Percentiles rank a stretch among this genome's conserved stretches.
Conservation (phyloP, 2,329 filamentous ascomycete genomes). For the Thelonectria blattea region DNA sequence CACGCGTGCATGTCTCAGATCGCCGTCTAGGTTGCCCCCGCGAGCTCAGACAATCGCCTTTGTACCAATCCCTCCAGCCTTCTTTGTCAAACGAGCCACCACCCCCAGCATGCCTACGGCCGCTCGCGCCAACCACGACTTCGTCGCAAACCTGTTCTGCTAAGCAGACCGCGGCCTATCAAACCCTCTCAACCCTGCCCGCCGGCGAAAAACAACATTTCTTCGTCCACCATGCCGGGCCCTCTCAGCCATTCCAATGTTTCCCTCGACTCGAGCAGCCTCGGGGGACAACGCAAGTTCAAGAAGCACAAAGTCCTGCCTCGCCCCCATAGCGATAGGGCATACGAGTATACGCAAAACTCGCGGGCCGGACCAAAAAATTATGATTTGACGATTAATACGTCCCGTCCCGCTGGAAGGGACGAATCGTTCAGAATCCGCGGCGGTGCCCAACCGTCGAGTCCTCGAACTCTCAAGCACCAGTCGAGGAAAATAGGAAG, state of each 20-base stretch:
- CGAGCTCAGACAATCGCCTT: slow-evolving; percentile 21
- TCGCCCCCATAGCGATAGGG: slow-evolving; percentile 40
- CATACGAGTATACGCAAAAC: slow-evolving; percentile 33
- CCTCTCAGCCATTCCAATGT: slow-evolving; percentile 39
- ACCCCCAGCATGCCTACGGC: slow-evolving; percentile 37
- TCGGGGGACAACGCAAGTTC: slow-evolving; percentile 47
- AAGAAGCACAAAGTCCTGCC: slow-evolving; percentile 55
- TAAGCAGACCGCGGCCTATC: slow-evolving; percentile 15
- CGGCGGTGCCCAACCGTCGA: slow-evolving; percentile 44
- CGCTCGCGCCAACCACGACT: slow-evolving; percentile 20
- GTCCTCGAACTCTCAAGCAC: slow-evolving; percentile 49
- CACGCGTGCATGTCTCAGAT: slow-evolving; percentile 33
- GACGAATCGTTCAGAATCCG: slow-evolving; percentile 22
- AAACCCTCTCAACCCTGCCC: slow-evolving; percentile 35
- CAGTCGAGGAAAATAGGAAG: slow-evolving; percentile 50
- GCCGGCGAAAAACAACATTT: slow-evolving; percentile 34
- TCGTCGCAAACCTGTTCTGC: slow-evolving; percentile 33
- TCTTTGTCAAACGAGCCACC: slow-evolving; percentile 22
- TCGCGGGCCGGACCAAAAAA: slow-evolving; percentile 31
- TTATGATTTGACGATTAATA: slow-evolving; percentile 39
- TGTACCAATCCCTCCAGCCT: slow-evolving; percentile 27
- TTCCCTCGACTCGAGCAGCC: slow-evolving; percentile 35
- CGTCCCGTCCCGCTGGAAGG: slow-evolving; percentile 29
- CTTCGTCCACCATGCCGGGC: slow-evolving; percentile 44
- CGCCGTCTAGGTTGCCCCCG: slow-evolving; percentile 20